Base-by-base conservation (phyloP, 225 moss, liverwort and hornwort species). In the Pseudisothecium myosuroides region DNA sequence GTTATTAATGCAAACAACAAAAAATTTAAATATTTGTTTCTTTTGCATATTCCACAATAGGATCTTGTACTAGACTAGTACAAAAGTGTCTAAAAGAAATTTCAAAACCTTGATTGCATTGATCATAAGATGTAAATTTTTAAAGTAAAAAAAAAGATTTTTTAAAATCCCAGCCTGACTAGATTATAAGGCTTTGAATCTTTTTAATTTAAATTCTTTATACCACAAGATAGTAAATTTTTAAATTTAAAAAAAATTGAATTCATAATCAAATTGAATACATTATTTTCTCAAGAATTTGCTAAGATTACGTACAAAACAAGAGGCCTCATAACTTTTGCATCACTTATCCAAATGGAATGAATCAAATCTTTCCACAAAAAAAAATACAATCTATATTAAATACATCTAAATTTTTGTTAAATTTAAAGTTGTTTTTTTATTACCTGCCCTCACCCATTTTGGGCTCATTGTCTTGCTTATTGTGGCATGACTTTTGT, bases 401-500 rank as follows among this genome's bases (percentile, higher is more conserved):
- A 26, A 26, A 1, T 26, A 41, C 26, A 54, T 54, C 54, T 54
- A 54, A 6, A 17, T 54, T 54, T 54, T 54, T n/a, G n/a, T 15
- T 17, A 50, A 52, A 54, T 56, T 56, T 56, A 2, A 56, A 56
- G 56, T 56, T 20, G 19, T 56, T 56, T 56, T 34, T 37, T 37
- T 10, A 5, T 32, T 65, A 10, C 2, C 0, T 5, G 5, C 2
- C 4, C 2, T 41, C 6, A 3, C 20, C 0, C 20, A 1, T 9
- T n/a, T 71, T 8, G 3, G 3, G 9, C 9, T n/a, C n/a, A n/a
- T n/a, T n/a, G n/a, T n/a, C n/a, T n/a, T n/a, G n/a, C n/a, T 41
- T 41, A 26, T 14, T 15, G 8, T 26, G 0, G 41, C 2, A 26
- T 71, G 14, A 26, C 0, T 26, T 19, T 41, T 71, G 8, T 3